Evolutionary conservation across 2,329 filamentous ascomycete species (phyloP), one percentile per base, ranked within the genome.

Genomic region (Kalmusia sp.): DNA sequence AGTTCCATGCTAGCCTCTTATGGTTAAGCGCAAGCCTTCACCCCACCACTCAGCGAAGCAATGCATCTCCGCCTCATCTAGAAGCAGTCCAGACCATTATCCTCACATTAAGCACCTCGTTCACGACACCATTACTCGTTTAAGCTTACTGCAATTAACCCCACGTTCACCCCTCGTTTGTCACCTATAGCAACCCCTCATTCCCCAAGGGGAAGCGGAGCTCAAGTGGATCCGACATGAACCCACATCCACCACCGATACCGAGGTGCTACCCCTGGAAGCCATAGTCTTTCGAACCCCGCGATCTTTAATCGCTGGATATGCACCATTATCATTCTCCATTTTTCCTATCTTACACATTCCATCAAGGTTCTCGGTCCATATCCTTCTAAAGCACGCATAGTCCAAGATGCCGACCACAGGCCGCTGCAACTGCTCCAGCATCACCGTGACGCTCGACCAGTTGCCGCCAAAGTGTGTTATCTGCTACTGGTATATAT

Each of bases 381-480:
- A 21, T n/a, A n/a, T 33, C n/a, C 15, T 31, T 2, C 2, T 14
- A 8, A 44, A 15, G n/a, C 7, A n/a, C 5, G 2, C n/a, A 14
- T 33, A 11, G n/a, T 25, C 3, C 39, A 56, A 17, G 0, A 69
- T 69, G 66, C 40, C 55, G 8, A 40, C 39, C 6, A 56, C 68
- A 53, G 70, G 69, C 51, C 65, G 59, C 45, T 72, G 67, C 55
- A 72, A 72, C 43, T 72, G 68, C 57, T 58, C 49, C 15, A 55
- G 56, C 38, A 69, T 71, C 47, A 68, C 54, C 9, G 62, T 72
- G 28, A 56, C 52, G 6, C 51, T 70, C n/a, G 43, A 64, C 4
- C 39, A 55, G n/a, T 14, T 66, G 14, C 69, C 64, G 0, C 48
- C 58, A 8, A 28, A 62, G n/a, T 64, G 65, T 2, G 44, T 46